Percentiles rank a stretch among this genome's conserved stretches.
phyloP scores from a whole-genome alignment of 768 basidiomycete genomes.

The Tulasnella sp. region DNA sequence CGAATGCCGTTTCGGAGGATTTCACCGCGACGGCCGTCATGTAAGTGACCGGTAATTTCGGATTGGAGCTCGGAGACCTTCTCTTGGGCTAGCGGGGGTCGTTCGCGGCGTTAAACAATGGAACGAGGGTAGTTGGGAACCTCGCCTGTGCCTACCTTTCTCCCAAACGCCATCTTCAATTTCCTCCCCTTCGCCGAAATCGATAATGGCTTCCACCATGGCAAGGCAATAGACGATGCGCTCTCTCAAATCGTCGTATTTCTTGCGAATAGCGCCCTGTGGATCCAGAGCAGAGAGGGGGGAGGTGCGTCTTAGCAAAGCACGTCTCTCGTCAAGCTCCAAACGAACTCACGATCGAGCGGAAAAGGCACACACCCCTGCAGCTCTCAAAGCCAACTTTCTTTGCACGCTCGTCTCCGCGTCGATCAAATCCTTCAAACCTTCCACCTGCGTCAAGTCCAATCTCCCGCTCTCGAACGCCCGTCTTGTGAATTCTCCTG shows the following conservation, averaged over 20 bases:
- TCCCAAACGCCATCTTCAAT: slow-evolving; percentile 78
- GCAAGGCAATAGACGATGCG: slow-evolving; percentile 71
- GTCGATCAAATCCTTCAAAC: slow-evolving; percentile 78
- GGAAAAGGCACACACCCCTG: slow-evolving; percentile 49
- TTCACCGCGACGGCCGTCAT: slow-evolving; percentile 74
- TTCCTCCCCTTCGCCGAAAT: slow-evolving; percentile 90
- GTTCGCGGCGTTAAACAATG: background rate
- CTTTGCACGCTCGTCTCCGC: slow-evolving; percentile 84
- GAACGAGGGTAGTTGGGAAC: background rate
- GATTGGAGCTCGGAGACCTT: slow-evolving; percentile 49
- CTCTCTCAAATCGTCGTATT: slow-evolving; percentile 59
- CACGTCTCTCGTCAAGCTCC: background rate
- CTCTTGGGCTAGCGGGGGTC: slow-evolving; percentile 45
- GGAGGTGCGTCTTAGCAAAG: background rate
- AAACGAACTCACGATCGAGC: background rate
- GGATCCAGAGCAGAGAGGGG: background rate
- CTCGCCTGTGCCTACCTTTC: slow-evolving; percentile 46
- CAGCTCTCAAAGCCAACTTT: slow-evolving; percentile 62
- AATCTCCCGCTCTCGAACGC: slow-evolving; percentile 77
- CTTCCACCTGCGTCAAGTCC: slow-evolving; percentile 86
- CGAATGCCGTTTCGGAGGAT: slow-evolving; percentile 77
- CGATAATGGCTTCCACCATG: slow-evolving; percentile 81
- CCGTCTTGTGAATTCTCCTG: slow-evolving; percentile 84
- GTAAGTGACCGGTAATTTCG: slow-evolving; percentile 54
- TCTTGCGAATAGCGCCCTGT: slow-evolving; percentile 61